Conservation (phyloP, 2,329 filamentous ascomycete genomes). For the Pleomassaria siparia region DNA sequence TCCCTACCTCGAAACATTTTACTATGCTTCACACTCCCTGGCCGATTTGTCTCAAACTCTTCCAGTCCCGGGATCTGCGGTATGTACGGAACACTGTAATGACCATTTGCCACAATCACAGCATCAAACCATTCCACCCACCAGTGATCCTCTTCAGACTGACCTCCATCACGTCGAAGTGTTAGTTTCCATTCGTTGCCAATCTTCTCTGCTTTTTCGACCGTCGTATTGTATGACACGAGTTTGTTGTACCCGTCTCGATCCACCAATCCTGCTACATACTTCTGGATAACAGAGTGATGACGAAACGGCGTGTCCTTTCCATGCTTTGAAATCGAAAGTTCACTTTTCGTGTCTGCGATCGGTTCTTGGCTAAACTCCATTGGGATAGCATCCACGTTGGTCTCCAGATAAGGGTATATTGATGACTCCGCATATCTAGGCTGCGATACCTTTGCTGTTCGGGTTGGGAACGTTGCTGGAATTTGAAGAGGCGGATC, state of each 20-base stretch:
- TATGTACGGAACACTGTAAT: conserved; percentile 62
- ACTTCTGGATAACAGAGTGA: conserved; percentile 59
- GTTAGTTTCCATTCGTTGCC: conserved; percentile 52
- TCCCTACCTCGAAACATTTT: conserved; percentile 56
- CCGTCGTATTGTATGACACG: conserved; percentile 60
- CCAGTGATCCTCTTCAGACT: conserved; percentile 53
- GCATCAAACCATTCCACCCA: conserved; percentile 66
- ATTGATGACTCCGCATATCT: conserved; percentile 41
- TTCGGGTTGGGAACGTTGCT: conserved; percentile 19
- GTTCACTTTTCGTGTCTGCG: conserved; percentile 47
- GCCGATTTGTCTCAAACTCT: conserved; percentile 48
- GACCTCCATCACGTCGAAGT: conserved; percentile 47
- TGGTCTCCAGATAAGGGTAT: conserved; percentile 67
- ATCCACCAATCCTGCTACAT: conserved; percentile 55
- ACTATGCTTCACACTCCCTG: conserved; percentile 57
- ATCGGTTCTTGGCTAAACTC: conserved; percentile 61
- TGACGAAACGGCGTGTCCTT: conserved; percentile 63
- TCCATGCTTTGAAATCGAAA: conserved; percentile 53
- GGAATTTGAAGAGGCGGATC: conserved; percentile 22
- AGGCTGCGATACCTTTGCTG: conserved; percentile 15
- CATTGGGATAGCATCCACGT: conserved; percentile 63
- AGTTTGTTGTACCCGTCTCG: conserved; percentile 57
- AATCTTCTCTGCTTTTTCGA: conserved; percentile 60
- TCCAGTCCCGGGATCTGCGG: conserved; percentile 53
- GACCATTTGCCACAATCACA: conserved; percentile 61